Conservation (phyloP, 768 basidiomycete genomes). For the Pulveroboletus sp. region DNA sequence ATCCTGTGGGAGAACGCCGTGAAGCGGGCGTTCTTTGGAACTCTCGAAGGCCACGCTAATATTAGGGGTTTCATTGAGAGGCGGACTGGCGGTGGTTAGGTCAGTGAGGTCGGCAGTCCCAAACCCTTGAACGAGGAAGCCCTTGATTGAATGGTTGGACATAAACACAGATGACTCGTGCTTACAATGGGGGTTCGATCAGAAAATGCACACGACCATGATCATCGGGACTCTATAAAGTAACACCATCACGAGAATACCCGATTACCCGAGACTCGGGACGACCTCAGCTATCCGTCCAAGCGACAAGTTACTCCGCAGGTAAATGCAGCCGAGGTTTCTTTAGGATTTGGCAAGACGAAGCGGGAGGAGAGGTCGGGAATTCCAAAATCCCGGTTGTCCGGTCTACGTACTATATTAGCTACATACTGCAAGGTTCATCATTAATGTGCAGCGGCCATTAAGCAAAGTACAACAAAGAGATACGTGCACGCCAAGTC, state of each 20-base stretch:
- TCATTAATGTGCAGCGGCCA: conserved; percentile 12
- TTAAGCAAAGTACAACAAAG: conserved; percentile 12
- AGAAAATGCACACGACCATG: conserved; percentile 7
- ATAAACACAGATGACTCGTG: neutral
- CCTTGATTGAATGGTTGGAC: conserved; percentile 1
- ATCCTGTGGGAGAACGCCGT: conserved; percentile 77
- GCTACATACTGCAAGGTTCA: conserved; percentile 4
- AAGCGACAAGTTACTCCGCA: conserved; percentile 10
- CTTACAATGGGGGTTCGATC: neutral
- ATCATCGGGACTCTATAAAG: conserved; percentile 9
- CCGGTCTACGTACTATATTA: conserved; percentile 5
- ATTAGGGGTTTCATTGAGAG: conserved; percentile 79
- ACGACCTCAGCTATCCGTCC: conserved; percentile 5
- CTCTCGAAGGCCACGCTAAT: conserved; percentile 68
- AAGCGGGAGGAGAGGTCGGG: neutral
- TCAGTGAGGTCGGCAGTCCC: neutral
- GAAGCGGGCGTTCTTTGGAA: conserved; percentile 81
- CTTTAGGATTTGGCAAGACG: neutral
- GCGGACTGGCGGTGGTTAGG: conserved; percentile 42
- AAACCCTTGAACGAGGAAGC: neutral
- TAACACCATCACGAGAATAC: neutral
- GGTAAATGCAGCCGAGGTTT: neutral
- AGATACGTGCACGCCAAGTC: conserved; percentile 7
- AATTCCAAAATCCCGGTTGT: neutral
- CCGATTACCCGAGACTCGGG: conserved; percentile 10